Base-by-base conservation (phyloP, 169 alveolate genomes). In the Cryptosporidium canis region DNA sequence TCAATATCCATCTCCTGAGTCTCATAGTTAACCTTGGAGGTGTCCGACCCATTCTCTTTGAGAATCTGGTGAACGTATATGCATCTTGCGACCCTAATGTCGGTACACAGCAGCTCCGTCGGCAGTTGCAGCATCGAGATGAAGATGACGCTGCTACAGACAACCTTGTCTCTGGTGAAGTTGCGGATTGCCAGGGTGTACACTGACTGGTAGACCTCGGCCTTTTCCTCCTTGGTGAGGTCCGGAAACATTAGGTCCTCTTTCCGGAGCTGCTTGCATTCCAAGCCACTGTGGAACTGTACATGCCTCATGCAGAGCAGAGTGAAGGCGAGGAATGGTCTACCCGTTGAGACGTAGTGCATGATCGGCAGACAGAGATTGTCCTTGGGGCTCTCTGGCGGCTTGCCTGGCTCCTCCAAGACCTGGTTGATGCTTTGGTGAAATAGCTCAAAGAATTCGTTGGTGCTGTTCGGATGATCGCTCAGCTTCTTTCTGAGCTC, bases 291-390 rank as follows among this genome's bases (percentile, higher is more conserved):
- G 21, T 39, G 55, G 37, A 21, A 56, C n/a, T 7, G 18, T n/a
- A n/a, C 27, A 56, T 71, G 61, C 27, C 91, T 71, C 56, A 45
- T 64, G 11, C 66, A 56, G 9, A 92, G 83, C 45, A 92, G 45
- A 51, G 45, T 63, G 43, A 83, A 72, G 4, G 93, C 93, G 43
- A 83, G 27, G 63, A 65, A 29, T n/a, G 92, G 93, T 14, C 94
- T 72, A 3, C 94, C 94, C 33, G 83, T 91, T 4, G 94, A 64
- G 21, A 92, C 53, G 51, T 67, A 91, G 39, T 92, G 90, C 21
- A 90, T 67, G 14, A 90, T 85, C 18, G 92, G 92, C 66, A 91
- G 70, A 33, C 90, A 87, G 9, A 58, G 8, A 14, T 58, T 55
- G 11, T 21, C 35, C 27, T 44, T 65, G 31, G 63, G 9, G 24